A percentile compares a stretch with the other conserved stretches of the same genome.
These are phyloP conservation scores for Leccinellum luteum DNA, from an alignment of 768 basidiomycete genomes.

Conservation along the genomic window DNA sequence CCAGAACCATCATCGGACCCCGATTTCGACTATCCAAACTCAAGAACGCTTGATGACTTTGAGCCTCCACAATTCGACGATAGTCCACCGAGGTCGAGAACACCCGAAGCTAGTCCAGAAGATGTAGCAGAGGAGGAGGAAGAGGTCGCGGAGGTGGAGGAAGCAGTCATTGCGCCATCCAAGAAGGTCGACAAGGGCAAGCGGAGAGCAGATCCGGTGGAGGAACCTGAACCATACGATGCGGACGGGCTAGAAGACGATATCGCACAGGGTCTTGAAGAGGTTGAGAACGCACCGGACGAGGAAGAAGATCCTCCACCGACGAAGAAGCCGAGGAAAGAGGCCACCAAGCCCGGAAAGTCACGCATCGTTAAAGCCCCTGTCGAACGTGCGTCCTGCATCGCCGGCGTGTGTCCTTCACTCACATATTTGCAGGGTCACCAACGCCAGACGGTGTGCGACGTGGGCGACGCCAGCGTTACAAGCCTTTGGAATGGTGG, in stretches of 20 bases:
- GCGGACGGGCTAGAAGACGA: conserved; percentile 40
- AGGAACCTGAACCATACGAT: conserved; percentile 13
- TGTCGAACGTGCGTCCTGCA: conserved; percentile 25
- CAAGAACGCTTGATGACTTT: conserved; percentile 28
- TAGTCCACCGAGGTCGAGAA: conserved; percentile 40
- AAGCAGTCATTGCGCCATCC: conserved; percentile 24
- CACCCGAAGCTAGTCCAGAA: conserved; percentile 49
- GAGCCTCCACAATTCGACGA: conserved; percentile 21
- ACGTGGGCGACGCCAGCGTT: conserved; percentile 65
- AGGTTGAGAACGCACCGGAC: conserved; percentile 51
- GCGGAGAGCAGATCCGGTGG: conserved; percentile 31
- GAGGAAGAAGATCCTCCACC: conserved; percentile 37
- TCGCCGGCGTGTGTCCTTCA: neutral
- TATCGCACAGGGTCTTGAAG: conserved; percentile 41
- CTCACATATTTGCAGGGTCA: conserved; percentile 22
- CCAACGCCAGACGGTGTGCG: conserved; percentile 51
- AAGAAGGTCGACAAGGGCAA: conserved; percentile 40
- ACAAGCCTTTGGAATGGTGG: conserved; percentile 86
- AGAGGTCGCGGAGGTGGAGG: conserved; percentile 32
- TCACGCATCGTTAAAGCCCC: conserved; percentile 17
- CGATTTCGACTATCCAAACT: conserved; percentile 23
- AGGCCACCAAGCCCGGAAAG: conserved; percentile 28
- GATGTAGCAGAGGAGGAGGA: conserved; percentile 30
- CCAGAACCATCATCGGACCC: conserved; percentile 22
- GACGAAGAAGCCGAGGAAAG: conserved; percentile 28